Percentiles rank a stretch among this genome's conserved stretches.
phyloP scores from a whole-genome alignment of 140 eudicot genomes.

The Ambrosia hybrid region DNA sequence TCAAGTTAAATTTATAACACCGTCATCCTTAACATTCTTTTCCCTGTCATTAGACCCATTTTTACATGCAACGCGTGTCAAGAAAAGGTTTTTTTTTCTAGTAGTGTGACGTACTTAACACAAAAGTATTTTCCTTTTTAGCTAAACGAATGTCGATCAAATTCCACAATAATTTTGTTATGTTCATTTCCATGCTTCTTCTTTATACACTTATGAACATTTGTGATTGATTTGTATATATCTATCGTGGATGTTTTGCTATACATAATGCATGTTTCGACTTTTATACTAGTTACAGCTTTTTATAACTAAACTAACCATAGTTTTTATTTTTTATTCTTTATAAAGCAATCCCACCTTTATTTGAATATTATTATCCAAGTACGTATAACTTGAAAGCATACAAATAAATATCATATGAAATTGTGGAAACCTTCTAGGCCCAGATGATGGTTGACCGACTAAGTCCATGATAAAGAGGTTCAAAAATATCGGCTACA shows the following conservation, averaged over 20 bases:
- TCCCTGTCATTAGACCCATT: too few species aligned
- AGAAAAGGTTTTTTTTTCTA: too few species aligned
- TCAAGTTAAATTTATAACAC: too few species aligned
- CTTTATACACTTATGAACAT: too few species aligned
- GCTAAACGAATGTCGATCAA: neutral
- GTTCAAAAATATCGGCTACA: slow-evolving; percentile 32
- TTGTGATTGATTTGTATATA: too few species aligned
- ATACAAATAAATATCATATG: neutral
- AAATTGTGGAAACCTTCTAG: neutral
- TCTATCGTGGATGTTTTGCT: neutral
- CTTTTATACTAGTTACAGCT: neutral
- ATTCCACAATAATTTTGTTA: neutral
- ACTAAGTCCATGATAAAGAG: slow-evolving; percentile 20
- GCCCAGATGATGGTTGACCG: slow-evolving; percentile 15
- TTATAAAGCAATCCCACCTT: neutral
- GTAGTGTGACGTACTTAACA: too few species aligned
- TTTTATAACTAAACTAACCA: neutral
- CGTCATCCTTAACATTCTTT: too few species aligned
- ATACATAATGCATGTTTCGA: neutral
- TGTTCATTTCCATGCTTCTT: too few species aligned
- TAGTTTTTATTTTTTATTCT: neutral
- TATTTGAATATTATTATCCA: neutral
- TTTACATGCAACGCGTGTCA: too few species aligned
- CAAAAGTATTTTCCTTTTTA: too few species aligned
- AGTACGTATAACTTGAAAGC: neutral